These are phyloP conservation scores for Tolypocladium ovalisporum DNA, from an alignment of 2,329 filamentous ascomycete genomes.

Conservation along the genomic window DNA sequence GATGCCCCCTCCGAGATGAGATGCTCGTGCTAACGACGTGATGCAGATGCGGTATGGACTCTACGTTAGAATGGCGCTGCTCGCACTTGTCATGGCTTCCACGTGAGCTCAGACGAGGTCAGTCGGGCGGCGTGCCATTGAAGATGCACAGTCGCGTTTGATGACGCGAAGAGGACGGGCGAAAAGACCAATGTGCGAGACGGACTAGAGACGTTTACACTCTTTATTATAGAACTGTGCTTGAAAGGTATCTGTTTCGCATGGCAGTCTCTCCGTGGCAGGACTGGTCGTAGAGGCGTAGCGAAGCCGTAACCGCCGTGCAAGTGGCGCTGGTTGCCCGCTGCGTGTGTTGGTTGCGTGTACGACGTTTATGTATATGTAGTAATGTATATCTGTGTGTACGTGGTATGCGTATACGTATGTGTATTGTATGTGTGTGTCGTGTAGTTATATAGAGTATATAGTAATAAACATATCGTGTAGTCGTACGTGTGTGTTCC, in stretches of 20 bases:
- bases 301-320: background rate
- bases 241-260: background rate
- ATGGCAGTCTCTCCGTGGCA: background rate
- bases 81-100: conserved; percentile 73
- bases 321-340: background rate
- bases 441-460: background rate
- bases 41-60: conserved; percentile 89
- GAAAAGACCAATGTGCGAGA: background rate
- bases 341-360: conserved; percentile 7
- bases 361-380: conserved; percentile 9
- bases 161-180: background rate
- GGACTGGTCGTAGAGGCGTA: background rate
- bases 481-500: background rate
- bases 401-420: background rate
- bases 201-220: background rate
- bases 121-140: background rate
- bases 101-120: conserved; percentile 7
- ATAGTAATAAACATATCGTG: background rate
- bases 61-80: conserved; percentile 94
- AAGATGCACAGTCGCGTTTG: background rate
- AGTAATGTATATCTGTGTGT: background rate
- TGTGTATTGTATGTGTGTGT: conserved; percentile 3
- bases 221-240: conserved; percentile 1
- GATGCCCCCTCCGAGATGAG: background rate
- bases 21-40: conserved; percentile 28